Percentiles rank a stretch among this genome's conserved stretches.
Conservation (phyloP, 768 basidiomycete species). For the Trametes coccinea region DNA sequence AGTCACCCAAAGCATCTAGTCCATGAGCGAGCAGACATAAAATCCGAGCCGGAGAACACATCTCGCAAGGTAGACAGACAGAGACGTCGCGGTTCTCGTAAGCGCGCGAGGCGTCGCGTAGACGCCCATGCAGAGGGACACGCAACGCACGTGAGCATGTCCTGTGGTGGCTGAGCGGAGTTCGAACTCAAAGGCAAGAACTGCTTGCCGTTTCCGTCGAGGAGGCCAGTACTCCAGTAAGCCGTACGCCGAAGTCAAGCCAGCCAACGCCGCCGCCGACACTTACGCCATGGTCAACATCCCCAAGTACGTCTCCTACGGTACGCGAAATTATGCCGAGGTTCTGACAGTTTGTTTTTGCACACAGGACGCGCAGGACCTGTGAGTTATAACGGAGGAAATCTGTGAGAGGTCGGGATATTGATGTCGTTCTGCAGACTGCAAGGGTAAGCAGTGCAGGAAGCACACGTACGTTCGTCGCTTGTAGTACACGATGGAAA, state of each 20-base stretch:
- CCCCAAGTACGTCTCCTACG: constrained; percentile 70
- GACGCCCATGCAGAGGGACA: no score
- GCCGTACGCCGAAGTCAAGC: constrained; percentile 27
- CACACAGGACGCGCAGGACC: constrained; percentile 87
- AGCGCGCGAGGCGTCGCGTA: not conserved
- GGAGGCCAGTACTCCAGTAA: constrained; percentile 14
- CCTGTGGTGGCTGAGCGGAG: constrained; percentile 28
- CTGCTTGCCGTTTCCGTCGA: constrained; percentile 28
- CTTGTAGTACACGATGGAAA: not conserved
- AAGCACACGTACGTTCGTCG: constrained; percentile 82
- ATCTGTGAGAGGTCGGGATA: not conserved
- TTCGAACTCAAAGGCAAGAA: constrained; percentile 28
- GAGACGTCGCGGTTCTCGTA: no score
- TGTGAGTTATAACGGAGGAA: constrained; percentile 59
- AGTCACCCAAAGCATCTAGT: no score
- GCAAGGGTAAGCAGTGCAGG: constrained; percentile 96
- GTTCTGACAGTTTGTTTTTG: constrained; percentile 19
- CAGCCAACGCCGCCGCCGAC: constrained; percentile 34
- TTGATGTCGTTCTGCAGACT: constrained; percentile 50
- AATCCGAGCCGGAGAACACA: no score
- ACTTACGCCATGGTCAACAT: constrained; percentile 85
- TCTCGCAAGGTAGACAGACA: no score
- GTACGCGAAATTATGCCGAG: not conserved
- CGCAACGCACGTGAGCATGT: not conserved
- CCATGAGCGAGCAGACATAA: no score